These are phyloP conservation scores for Teratosphaeria epicoccoides DNA, from an alignment of 2,329 filamentous ascomycete genomes.

Conservation along the genomic window DNA sequence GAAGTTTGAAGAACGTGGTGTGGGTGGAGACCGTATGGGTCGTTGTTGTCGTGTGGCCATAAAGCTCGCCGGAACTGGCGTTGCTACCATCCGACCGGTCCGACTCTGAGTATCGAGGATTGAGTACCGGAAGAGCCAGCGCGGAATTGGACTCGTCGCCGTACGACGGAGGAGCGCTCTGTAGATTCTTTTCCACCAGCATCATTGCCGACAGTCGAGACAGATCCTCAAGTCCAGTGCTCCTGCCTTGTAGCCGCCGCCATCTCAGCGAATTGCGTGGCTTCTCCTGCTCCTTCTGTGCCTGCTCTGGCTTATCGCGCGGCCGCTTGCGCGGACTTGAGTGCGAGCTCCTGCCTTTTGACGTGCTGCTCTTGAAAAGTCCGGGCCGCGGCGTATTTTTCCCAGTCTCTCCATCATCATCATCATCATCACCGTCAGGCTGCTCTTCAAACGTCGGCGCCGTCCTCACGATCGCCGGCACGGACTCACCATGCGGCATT, in stretches of 20 bases:
- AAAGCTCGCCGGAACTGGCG: constrained; percentile 45
- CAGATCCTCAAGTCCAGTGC: constrained; percentile 29
- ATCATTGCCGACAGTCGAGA: constrained; percentile 51
- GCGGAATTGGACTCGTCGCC: constrained; percentile 51
- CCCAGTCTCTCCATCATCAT: constrained; percentile 4
- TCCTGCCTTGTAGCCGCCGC: constrained; percentile 21
- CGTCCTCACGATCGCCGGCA: constrained; percentile 76
- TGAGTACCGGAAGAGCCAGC: constrained; percentile 51
- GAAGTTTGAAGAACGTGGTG: constrained; percentile 70
- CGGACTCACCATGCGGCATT: constrained; percentile 25
- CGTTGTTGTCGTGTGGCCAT: constrained; percentile 48
- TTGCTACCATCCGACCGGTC: constrained; percentile 71
- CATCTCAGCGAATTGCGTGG: constrained; percentile 15
- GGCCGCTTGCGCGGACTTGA: constrained; percentile 1
- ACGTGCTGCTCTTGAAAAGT: constrained; percentile 17
- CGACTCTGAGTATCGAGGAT: constrained; percentile 62
- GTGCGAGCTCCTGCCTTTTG: constrained; percentile 7
- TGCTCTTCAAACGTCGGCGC: constrained; percentile 57
- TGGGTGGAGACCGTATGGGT: constrained; percentile 46
- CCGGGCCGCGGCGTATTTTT: constrained; percentile 10
- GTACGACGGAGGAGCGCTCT: constrained; percentile 45
- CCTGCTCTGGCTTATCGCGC: constrained; percentile 9
- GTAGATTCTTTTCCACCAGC: constrained; percentile 13
- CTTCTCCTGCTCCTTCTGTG: constrained; percentile 11
- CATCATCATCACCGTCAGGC: background rate